Percentiles rank a stretch among this genome's conserved stretches.
These are phyloP conservation scores for Annulohypoxylon moriforme DNA, from an alignment of 495 filamentous ascomycete genomes.

Conservation along the genomic window DNA sequence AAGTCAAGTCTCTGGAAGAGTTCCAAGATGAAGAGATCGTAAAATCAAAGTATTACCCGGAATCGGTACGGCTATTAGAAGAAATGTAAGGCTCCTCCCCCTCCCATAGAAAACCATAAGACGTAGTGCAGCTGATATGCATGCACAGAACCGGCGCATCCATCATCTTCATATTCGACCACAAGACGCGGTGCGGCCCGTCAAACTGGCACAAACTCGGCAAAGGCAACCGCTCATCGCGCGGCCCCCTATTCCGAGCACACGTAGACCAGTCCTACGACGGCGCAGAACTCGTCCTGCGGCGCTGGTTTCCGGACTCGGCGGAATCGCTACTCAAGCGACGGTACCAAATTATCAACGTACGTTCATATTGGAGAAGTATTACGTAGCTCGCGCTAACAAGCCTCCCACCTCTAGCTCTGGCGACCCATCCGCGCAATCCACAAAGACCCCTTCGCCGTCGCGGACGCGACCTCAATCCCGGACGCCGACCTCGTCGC, in stretches of 20 bases:
- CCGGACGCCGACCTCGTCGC: slow-evolving; percentile 72
- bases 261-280: slow-evolving; percentile 78
- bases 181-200: slow-evolving; percentile 72
- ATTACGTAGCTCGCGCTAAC: too few species aligned
- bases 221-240: slow-evolving; percentile 52
- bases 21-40: slow-evolving; percentile 74
- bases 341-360: slow-evolving; percentile 79
- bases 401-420: slow-evolving; percentile 43
- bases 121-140: slow-evolving; percentile 50
- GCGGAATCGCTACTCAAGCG: slow-evolving; percentile 67
- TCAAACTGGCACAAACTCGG: slow-evolving; percentile 53
- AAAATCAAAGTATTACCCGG: slow-evolving; percentile 69
- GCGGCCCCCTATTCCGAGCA: slow-evolving; percentile 72
- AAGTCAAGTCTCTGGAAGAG: slow-evolving; percentile 55
- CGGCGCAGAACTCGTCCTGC: slow-evolving; percentile 67
- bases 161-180: slow-evolving; percentile 76
- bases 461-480: slow-evolving; percentile 69
- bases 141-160: slow-evolving; percentile 67
- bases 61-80: slow-evolving; percentile 69
- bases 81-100: slow-evolving; percentile 59
- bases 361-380: too few species aligned
- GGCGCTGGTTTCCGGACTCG: slow-evolving; percentile 65
- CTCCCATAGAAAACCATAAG: slow-evolving; percentile 43
- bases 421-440: slow-evolving; percentile 76
- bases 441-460: slow-evolving; percentile 68